phyloP scores from a whole-genome alignment of 495 filamentous ascomycete genomes.

The Astrothelium subdiscretum region DNA sequence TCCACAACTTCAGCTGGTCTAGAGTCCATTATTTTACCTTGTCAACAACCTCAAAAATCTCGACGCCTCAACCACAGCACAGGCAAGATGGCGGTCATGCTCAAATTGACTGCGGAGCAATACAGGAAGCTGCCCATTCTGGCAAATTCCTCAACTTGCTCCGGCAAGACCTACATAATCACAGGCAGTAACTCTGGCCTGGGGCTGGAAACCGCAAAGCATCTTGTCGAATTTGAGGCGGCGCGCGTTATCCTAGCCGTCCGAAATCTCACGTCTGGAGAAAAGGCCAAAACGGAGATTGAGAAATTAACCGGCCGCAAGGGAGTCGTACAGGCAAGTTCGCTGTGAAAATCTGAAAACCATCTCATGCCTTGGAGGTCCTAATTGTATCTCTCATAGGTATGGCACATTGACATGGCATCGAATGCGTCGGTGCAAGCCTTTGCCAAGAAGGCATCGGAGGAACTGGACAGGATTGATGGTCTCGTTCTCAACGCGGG shows the following conservation, averaged over 20 bases:
- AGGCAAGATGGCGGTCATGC: neutral
- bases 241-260: conserved; percentile 27
- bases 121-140: neutral
- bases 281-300: conserved; percentile 35
- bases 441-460: conserved; percentile 34
- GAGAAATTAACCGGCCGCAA: conserved; percentile 33
- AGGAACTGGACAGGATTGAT: conserved; percentile 30
- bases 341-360: neutral
- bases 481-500: conserved; percentile 38
- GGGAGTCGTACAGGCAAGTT: conserved; percentile 28
- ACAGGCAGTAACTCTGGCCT: conserved; percentile 27
- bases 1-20: neutral
- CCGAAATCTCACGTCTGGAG: conserved; percentile 32
- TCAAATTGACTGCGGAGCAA: neutral
- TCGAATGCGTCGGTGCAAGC: conserved; percentile 37
- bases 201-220: conserved; percentile 26
- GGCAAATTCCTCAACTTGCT: conserved; percentile 15
- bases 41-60: neutral
- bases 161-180: conserved; percentile 26
- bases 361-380: neutral
- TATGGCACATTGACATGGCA: conserved; percentile 46
- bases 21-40: neutral
- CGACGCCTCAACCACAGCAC: neutral
- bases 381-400: conserved; percentile 13
- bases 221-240: conserved; percentile 23